Percentiles rank a stretch among this genome's conserved stretches.
Conservation (phyloP, 345 rosid genomes). For the Anacardium occidentale region DNA sequence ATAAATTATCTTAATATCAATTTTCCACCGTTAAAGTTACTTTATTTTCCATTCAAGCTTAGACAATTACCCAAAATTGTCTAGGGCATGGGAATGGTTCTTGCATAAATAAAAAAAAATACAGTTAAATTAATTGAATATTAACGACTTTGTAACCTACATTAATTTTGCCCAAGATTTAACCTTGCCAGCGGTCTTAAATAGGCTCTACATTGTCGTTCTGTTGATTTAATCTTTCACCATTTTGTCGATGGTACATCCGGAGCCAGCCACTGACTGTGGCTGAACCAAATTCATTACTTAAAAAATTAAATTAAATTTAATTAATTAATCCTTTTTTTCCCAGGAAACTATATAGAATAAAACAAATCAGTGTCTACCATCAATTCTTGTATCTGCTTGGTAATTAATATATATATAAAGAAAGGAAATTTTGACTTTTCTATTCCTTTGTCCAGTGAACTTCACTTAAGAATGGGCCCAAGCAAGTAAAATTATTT, state of each 20-base stretch:
- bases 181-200: conserved; percentile 3
- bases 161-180: conserved; percentile 20
- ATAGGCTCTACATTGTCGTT: conserved; percentile 6
- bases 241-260: conserved; percentile 23
- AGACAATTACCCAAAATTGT: too few species aligned
- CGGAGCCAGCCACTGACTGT: conserved; percentile 4
- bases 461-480: conserved; percentile 16
- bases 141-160: conserved; percentile 14
- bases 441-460: not conserved
- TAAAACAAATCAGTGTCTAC: not conserved
- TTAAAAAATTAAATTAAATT: not conserved
- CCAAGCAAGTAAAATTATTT: conserved; percentile 21
- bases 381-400: not conserved
- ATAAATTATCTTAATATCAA: too few species aligned
- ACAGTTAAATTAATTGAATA: not conserved
- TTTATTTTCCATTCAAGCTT: too few species aligned
- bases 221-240: conserved; percentile 18
- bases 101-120: not conserved
- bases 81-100: not conserved
- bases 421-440: conserved; percentile 14
- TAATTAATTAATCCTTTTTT: too few species aligned
- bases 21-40: not conserved
- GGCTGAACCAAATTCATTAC: not conserved
- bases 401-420: not conserved
- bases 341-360: too few species aligned